Base-by-base conservation (phyloP, 2,329 filamentous ascomycete genomes). In the Diaporthe helianthi region DNA sequence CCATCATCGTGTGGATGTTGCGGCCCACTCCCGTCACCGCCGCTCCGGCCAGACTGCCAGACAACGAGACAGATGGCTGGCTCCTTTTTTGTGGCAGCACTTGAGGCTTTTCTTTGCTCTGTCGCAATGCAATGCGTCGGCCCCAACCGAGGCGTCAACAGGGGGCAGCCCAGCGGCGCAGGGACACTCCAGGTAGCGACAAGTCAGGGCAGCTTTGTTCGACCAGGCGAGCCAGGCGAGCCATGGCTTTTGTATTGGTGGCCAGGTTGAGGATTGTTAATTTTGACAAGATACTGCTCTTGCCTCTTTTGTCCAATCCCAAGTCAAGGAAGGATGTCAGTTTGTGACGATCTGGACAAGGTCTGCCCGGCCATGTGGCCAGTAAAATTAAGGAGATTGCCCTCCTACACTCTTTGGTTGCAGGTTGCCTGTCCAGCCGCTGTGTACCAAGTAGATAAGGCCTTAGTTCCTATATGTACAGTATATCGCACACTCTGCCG, bases 331-430 rank as follows among this genome's bases (percentile, higher is more conserved):
- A 53, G 29, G 52, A 36, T 19, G 38, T 19, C 58, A 29, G 26
- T 49, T 49, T n/a, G 41, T 49, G 52, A 49, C 38, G 65, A 67
- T 36, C 41, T 5, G 19, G 52, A 58, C 65, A 38, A 58, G 65
- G 65, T 51, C 41, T 67, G 41, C 52, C 65, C n/a, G 65, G 41
- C 52, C 46, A 38, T 31, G 65, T 58, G 65, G 65, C 65, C 65
- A 67, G 17, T 49, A 8, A 67, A 47, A 67, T 67, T 67, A 67
- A 67, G 65, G 65, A 67, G 52, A 58, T 38, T 31, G n/a, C 52
- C 22, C 46, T 67, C 52, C 53, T n/a, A 58, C 53, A 55, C 31
- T 67, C 38, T 53, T 6, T 38, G 52, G 65, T 67, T 7, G 52
- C 65, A 63, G 44, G 58, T 63, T 61, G 58, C 58, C 41, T 15